Evolutionary conservation across 2,329 filamentous ascomycete species (phyloP).

Genomic region (Curvularia lunata): DNA sequence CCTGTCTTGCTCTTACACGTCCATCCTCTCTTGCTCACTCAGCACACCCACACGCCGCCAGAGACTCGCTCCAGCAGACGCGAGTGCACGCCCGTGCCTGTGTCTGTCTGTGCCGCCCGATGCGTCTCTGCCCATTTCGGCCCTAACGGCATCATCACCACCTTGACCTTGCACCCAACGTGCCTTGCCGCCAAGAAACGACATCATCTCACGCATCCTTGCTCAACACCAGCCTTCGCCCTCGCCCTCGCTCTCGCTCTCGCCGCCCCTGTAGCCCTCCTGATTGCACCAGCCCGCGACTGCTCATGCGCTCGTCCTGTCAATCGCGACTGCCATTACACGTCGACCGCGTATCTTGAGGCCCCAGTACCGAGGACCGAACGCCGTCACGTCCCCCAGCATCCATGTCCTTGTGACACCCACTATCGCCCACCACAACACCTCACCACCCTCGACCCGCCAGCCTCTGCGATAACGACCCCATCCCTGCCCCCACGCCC

Average conservation of each 20-base stretch:
- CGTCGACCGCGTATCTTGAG: conserved; percentile 21
- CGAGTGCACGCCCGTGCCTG: conserved; percentile 16
- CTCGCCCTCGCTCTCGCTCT: background rate
- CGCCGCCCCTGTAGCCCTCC: background rate
- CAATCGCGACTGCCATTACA: conserved; percentile 22
- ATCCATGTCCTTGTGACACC: conserved; percentile 50
- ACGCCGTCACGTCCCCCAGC: conserved; percentile 23
- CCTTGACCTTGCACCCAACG: conserved; percentile 8
- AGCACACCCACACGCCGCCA: background rate
- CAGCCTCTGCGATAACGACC: conserved; percentile 19
- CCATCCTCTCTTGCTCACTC: too few relatives aligned
- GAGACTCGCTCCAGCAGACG: conserved; percentile 4
- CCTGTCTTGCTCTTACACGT: too few relatives aligned
- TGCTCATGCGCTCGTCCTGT: conserved; percentile 21
- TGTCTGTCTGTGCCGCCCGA: conserved; percentile 3
- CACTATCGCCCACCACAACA: conserved; percentile 33
- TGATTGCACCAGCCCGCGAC: background rate
- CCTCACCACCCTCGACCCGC: conserved; percentile 24
- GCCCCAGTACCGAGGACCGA: conserved; percentile 15
- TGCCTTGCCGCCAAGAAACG: conserved; percentile 28
- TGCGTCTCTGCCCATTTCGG: conserved; percentile 23
- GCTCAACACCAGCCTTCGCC: conserved; percentile 19
- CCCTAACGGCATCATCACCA: conserved; percentile 19
- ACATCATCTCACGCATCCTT: conserved; percentile 33
- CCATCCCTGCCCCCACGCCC: conserved; percentile 25